Evolutionary conservation across 805 yeast species (phyloP), one percentile per base, ranked within the genome.

Genomic region (Cyberlindnera galapagoensis): DNA sequence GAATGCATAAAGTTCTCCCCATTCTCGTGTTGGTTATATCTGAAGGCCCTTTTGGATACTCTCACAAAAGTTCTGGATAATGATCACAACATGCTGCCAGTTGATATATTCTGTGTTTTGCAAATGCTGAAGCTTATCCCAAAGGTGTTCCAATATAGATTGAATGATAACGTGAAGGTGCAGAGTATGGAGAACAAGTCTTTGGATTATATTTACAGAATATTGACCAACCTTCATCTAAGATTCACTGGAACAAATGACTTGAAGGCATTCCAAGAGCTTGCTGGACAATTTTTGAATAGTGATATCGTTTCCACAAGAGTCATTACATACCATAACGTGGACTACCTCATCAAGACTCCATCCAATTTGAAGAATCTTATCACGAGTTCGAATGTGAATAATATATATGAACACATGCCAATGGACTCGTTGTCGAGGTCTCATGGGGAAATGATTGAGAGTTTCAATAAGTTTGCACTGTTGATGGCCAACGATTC

Each of bases 191-290:
- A n/a, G n/a, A n/a, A n/a, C n/a, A n/a, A n/a, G n/a, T n/a, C n/a
- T n/a, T n/a, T n/a, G n/a, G n/a, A n/a, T n/a, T n/a, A 38, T 21
- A 31, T 46, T 12, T 49, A 40, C 24, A 21, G 30, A 7, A 29
- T 44, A 6, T 28, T 49, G 7, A 15, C 19, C 9, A 7, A 12
- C 3, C n/a, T 35, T 5, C 36, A 32, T 17, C 32, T 26, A 8
- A 15, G 36, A 6, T 34, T 47, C 14, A 35, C 34, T 24, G 54
- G 54, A 7, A 36, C 46, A 3, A 41, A 39, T 22, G 54, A 49
- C 3, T 12, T 33, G 16, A 16, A 18, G 2, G 4, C 28, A 3
- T 37, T 49, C 9, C 14, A 34, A n/a, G 35, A 36, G 4, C 14
- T 49, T 11, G 17, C 39, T 5, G n/a, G 19, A 4, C 30, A 37